These are phyloP conservation scores for Penicillium mononematosum DNA, from an alignment of 495 filamentous ascomycete genomes.

Conservation along the genomic window DNA sequence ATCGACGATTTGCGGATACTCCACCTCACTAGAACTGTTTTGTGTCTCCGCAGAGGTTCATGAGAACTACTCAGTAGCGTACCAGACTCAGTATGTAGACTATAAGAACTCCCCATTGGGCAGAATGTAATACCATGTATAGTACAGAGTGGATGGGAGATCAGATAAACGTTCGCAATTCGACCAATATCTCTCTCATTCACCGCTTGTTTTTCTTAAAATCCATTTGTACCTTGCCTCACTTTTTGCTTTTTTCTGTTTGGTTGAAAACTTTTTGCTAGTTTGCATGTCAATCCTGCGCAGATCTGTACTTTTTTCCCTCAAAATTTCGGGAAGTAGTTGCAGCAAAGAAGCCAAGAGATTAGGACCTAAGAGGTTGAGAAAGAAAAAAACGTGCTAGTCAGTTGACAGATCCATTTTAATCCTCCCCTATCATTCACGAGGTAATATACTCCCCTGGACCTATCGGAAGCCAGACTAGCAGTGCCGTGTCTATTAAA, in stretches of 20 bases:
- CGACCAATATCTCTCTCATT: conserved; percentile 15
- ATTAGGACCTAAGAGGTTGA: neutral
- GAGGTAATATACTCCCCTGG: neutral
- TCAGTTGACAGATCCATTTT: conserved; percentile 18
- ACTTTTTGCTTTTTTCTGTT: conserved; percentile 12
- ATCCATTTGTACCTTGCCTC: conserved; percentile 2
- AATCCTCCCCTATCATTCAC: conserved; percentile 4
- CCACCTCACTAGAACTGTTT: conserved; percentile 18
- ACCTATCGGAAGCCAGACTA: conserved; percentile 26
- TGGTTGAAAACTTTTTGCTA: conserved; percentile 5
- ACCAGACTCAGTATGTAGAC: neutral
- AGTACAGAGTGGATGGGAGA: conserved; percentile 2
- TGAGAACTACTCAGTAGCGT: neutral
- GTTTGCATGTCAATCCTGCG: conserved; percentile 10
- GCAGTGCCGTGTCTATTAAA: neutral
- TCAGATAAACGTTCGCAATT: conserved; percentile 27
- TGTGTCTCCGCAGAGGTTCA: conserved; percentile 19
- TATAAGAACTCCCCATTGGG: neutral
- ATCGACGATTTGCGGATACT: conserved; percentile 29
- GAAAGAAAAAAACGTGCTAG: neutral
- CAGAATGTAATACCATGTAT: neutral
- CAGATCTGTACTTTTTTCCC: conserved; percentile 26
- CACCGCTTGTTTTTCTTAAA: conserved; percentile 25
- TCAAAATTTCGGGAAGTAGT: conserved; percentile 26
- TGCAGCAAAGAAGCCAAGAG: neutral